Base-by-base conservation (phyloP, 768 basidiomycete species). In the Podaxis sp. region DNA sequence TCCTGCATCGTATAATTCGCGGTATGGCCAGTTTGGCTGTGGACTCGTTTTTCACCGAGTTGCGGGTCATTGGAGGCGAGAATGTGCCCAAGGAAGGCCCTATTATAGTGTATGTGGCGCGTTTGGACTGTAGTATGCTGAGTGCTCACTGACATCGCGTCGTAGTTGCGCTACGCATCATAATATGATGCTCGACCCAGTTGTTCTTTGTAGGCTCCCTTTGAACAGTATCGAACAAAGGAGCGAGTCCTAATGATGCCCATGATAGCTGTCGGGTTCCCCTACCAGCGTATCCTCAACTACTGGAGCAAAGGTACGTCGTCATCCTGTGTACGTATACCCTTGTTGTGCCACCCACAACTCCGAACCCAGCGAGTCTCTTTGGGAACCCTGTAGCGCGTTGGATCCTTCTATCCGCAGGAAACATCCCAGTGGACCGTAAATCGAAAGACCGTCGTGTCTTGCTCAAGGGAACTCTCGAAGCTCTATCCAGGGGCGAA, bases 341-440 rank as follows among this genome's bases (percentile, higher is more conserved):
- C 38, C 3, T 5, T 21, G 48, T 23, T 51, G n/a, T 0, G 2
- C 18, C 38, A 50, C 50, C 38, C 16, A 32, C 38, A 56, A 5
- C 51, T n/a, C 48, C 62, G 42, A 63, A 53, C 62, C 23, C 54
- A 88, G 90, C 89, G 23, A 82, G 85, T 50, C 77, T 99, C 48
- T 98, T 96, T 71, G 82, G 76, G 16, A 89, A 97, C 70, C 92
- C 92, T 2, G 72, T 85, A 9, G 76, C 89, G 59, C 80, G 82
- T 27, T 87, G 85, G 64, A 82, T 98, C 61, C 79, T 98, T 7
- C 83, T 83, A 56, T 90, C 90, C 62, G 90, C 96, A 1, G 95
- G 97, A n/a, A 97, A 97, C 72, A 95, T 99, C 64, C 95, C 96
- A 23, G 96, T 98, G 37, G 95, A 97, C 73, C 85, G 97, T 62